Evolutionary conservation across 2,329 filamentous ascomycete genomes (phyloP).

Genomic region (Diaporthe aspalathi): DNA sequence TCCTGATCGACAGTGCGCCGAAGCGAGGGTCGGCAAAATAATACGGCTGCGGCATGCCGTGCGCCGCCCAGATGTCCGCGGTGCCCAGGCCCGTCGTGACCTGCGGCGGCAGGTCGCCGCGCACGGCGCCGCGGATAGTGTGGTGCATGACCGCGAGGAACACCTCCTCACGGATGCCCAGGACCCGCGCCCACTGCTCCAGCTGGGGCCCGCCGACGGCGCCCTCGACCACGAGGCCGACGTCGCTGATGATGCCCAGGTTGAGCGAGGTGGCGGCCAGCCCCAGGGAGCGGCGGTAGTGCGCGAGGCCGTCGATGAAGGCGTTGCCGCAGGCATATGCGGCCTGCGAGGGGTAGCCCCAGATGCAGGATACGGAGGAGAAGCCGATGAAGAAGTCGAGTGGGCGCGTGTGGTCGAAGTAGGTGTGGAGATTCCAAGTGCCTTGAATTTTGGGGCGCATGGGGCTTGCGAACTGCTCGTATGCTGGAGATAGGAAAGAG

Average conservation of each 20-base stretch:
- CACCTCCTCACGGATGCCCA: not conserved
- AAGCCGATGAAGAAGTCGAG: constrained; percentile 26
- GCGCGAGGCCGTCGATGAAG: too few relatives aligned
- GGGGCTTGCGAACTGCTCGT: too few relatives aligned
- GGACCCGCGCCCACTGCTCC: constrained; percentile 10
- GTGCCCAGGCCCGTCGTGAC: constrained; percentile 26
- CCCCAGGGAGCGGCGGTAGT: constrained; percentile 23
- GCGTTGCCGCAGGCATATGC: constrained; percentile 45
- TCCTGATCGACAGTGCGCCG: constrained; percentile 23
- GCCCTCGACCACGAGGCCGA: constrained; percentile 32
- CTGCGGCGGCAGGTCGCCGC: not conserved
- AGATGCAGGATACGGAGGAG: constrained; percentile 41
- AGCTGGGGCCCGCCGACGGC: too few relatives aligned
- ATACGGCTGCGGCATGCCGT: constrained; percentile 26
- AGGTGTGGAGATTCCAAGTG: not conserved
- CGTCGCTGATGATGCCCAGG: constrained; percentile 22
- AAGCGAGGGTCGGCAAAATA: constrained; percentile 36
- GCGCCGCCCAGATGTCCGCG: constrained; percentile 32
- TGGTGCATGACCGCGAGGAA: constrained; percentile 11
- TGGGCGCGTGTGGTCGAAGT: not conserved
- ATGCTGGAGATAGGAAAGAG: too few relatives aligned
- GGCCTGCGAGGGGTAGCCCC: constrained; percentile 43
- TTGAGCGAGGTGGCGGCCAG: not conserved
- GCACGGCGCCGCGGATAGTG: not conserved
- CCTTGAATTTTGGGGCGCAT: constrained; percentile 30